Evolutionary conservation across 116 monocot species (phyloP).

Genomic region (Papilionanthe hybrid): DNA sequence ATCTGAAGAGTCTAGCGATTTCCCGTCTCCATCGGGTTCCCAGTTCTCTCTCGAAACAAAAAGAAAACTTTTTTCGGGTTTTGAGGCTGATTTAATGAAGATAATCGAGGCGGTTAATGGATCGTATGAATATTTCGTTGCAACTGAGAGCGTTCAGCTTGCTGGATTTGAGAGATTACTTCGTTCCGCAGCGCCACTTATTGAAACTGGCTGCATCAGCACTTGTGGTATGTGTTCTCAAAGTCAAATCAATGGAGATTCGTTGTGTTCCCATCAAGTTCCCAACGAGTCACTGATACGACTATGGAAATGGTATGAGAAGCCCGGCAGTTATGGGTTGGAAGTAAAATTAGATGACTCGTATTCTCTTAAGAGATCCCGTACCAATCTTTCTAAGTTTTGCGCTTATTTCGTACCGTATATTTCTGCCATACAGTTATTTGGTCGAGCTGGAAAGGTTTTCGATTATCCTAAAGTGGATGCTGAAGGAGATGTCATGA

Average conservation of each 20-base stretch:
- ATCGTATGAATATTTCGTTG: slow-evolving; percentile 28
- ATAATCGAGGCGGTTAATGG: slow-evolving; percentile 38
- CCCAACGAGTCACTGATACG: slow-evolving; percentile 40
- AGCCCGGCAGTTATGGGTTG: slow-evolving; percentile 68
- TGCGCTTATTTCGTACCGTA: slow-evolving; percentile 77
- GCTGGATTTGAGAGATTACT: slow-evolving; percentile 64
- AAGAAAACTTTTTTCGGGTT: neutral
- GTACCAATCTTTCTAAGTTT: slow-evolving; percentile 24
- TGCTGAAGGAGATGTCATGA: slow-evolving; percentile 6
- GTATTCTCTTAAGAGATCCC: slow-evolving; percentile 16
- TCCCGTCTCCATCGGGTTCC: neutral
- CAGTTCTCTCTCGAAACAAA: slow-evolving; percentile 1
- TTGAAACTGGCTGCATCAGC: slow-evolving; percentile 19
- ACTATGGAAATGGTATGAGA: slow-evolving; percentile 82
- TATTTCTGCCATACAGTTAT: slow-evolving; percentile 78
- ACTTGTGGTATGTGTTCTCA: slow-evolving; percentile 22
- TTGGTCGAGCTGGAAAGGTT: slow-evolving; percentile 18
- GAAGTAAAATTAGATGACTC: slow-evolving; percentile 57
- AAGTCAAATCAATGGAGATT: slow-evolving; percentile 15
- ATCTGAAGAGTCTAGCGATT: slow-evolving; percentile 4
- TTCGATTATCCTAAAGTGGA: neutral
- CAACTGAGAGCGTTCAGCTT: slow-evolving; percentile 29
- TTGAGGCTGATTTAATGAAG: slow-evolving; percentile 37
- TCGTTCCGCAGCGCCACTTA: slow-evolving; percentile 50
- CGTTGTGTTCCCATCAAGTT: slow-evolving; percentile 32